These are phyloP conservation scores for Trichoderma guizhouense DNA, from an alignment of 2,329 filamentous ascomycete genomes.

Conservation along the genomic window DNA sequence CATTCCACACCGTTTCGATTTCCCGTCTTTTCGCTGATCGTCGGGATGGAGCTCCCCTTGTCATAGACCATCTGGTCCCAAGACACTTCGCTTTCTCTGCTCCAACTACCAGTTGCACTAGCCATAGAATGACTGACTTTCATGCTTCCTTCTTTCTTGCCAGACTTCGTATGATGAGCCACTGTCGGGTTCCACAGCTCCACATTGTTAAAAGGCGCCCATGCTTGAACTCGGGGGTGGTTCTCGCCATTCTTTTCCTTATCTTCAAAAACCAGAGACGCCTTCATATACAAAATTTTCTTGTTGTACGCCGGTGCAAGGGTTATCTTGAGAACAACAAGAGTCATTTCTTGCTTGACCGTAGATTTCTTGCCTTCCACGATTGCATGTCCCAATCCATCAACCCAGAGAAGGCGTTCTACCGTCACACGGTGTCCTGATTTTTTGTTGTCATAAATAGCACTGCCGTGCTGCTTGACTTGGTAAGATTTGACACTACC, in stretches of 20 bases:
- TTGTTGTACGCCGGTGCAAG: too few relatives aligned
- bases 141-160: background rate
- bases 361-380: too few relatives aligned
- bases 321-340: too few relatives aligned
- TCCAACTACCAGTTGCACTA: background rate
- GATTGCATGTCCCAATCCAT: too few relatives aligned
- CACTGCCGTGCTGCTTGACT: rapidly evolving
- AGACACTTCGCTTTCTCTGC: background rate
- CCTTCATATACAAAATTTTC: background rate
- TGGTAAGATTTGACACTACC: too few relatives aligned
- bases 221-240: background rate
- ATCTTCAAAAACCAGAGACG: background rate
- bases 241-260: background rate
- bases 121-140: background rate
- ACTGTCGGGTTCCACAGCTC: too few relatives aligned
- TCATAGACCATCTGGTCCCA: background rate
- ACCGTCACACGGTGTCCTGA: too few relatives aligned
- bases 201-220: too few relatives aligned
- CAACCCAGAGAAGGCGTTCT: too few relatives aligned
- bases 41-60: rapidly evolving
- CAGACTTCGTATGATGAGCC: background rate
- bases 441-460: too few relatives aligned
- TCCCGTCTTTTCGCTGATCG: rapidly evolving
- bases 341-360: too few relatives aligned
- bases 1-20: background rate